Conservation (phyloP, 2,329 filamentous ascomycete species). For the Juglanconis juglandina region DNA sequence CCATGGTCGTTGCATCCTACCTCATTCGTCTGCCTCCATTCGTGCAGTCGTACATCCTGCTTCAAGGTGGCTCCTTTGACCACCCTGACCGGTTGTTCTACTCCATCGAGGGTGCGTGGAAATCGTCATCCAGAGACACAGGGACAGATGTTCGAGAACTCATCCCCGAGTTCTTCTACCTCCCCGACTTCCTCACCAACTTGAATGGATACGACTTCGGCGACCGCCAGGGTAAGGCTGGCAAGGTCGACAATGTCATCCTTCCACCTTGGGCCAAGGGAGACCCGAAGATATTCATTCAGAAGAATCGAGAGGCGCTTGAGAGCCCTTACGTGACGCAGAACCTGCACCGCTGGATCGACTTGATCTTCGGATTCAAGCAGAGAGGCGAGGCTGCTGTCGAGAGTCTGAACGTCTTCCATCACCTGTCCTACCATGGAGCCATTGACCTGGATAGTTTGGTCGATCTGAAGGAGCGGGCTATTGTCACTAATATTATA, state of each 20-base stretch:
- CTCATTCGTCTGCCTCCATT: constrained; percentile 93
- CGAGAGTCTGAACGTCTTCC: constrained; percentile 91
- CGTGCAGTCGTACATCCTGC: constrained; percentile 87
- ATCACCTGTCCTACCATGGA: constrained; percentile 91
- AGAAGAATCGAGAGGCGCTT: constrained; percentile 90
- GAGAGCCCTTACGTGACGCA: constrained; percentile 91
- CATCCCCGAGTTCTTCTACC: constrained; percentile 94
- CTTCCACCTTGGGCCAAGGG: constrained; percentile 97
- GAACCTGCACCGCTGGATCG: constrained; percentile 91
- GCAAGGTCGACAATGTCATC: constrained; percentile 77
- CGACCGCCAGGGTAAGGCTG: constrained; percentile 72
- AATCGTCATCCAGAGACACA: constrained; percentile 81
- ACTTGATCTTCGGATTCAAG: constrained; percentile 90
- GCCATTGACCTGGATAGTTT: constrained; percentile 91
- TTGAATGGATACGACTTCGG: constrained; percentile 95
- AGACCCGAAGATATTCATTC: constrained; percentile 91
- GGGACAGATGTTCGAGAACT: constrained; percentile 93
- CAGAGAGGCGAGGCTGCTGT: constrained; percentile 90
- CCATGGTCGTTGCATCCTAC: constrained; percentile 97
- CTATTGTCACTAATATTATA: constrained; percentile 91
- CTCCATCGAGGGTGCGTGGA: constrained; percentile 87
- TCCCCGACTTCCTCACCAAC: constrained; percentile 93
- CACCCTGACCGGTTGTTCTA: constrained; percentile 95
- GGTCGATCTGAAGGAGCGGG: constrained; percentile 77
- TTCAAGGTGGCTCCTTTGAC: constrained; percentile 95